Conservation (phyloP, 495 filamentous ascomycete genomes). For the Apodospora peruviana region DNA sequence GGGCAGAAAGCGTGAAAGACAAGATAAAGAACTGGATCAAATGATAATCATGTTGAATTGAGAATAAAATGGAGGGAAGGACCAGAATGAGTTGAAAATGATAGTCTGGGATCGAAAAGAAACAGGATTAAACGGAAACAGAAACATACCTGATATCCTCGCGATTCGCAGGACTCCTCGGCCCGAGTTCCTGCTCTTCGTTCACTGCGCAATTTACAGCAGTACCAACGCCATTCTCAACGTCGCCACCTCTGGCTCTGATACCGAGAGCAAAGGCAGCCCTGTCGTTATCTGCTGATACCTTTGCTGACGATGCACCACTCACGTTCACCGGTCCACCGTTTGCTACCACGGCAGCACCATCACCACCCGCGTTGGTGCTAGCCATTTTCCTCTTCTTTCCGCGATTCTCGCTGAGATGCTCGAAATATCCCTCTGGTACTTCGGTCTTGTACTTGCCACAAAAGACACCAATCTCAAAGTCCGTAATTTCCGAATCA, state of each 20-base stretch:
- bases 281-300: neutral
- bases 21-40: too few species aligned
- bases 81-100: too few species aligned
- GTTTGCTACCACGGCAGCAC: neutral
- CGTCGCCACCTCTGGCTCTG: neutral
- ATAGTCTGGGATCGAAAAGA: too few species aligned
- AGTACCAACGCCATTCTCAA: neutral
- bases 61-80: too few species aligned
- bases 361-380: neutral
- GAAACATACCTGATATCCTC: neutral
- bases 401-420: constrained; percentile 70
- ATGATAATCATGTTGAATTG: too few species aligned
- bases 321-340: neutral
- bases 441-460: constrained; percentile 86
- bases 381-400: constrained; percentile 53
- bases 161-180: neutral
- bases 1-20: too few species aligned
- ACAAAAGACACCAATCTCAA: constrained; percentile 96
- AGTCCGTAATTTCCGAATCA: constrained; percentile 49
- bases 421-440: constrained; percentile 76
- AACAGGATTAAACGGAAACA: too few species aligned
- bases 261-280: neutral
- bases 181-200: neutral
- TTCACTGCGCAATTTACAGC: neutral
- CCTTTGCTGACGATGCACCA: neutral